Evolutionary conservation across 768 basidiomycete genomes (phyloP), one percentile per base, ranked within the genome.

Genomic region (Fomitopsis serialis): DNA sequence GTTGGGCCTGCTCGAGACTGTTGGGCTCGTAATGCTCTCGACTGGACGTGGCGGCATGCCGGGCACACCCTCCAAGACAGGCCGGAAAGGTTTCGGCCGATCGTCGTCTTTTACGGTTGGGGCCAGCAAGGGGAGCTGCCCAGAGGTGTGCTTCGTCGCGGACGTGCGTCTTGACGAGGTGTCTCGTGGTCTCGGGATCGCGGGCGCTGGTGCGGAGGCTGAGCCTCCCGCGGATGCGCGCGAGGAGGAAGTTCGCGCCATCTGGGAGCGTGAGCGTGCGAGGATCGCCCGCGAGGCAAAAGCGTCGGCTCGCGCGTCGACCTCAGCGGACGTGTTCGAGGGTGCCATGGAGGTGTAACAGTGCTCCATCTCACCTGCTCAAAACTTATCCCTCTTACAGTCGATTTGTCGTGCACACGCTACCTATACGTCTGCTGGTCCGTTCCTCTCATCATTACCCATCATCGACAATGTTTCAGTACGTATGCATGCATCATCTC

Each of bases 111-210:
- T 87, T 56, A 74, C 74, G 65, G 43, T 67, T 63, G 51, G 66
- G 50, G 32, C 61, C 50, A 23, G 51, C 54, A 57, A 72, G 65
- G 54, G 53, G 55, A 23, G 48, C 51, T 61, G 67, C 17, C 67
- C 61, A 42, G 80, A 83, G 46, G 77, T 87, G 21, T 73, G 70
- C 45, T 71, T 90, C 34, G 78, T 75, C 2, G 75, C 81, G n/a
- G 82, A 82, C 23, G 74, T 89, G 25, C 78, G 85, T 62, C 69
- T 70, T 2, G 86, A 87, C 29, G 89, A 91, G 59, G 74, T 89
- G 5, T 67, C 84, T n/a, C 78, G 86, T 42, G 88, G 87, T 0
- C 64, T 91, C 35, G 88, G 87, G 11, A 71, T 85, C 21, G 60
- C 62, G 22, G 59, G 61, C 1, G 60, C 58, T 2, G 61, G 55